phyloP scores from a whole-genome alignment of 2,329 filamentous ascomycete species.

The Aspergillus vadensis region DNA sequence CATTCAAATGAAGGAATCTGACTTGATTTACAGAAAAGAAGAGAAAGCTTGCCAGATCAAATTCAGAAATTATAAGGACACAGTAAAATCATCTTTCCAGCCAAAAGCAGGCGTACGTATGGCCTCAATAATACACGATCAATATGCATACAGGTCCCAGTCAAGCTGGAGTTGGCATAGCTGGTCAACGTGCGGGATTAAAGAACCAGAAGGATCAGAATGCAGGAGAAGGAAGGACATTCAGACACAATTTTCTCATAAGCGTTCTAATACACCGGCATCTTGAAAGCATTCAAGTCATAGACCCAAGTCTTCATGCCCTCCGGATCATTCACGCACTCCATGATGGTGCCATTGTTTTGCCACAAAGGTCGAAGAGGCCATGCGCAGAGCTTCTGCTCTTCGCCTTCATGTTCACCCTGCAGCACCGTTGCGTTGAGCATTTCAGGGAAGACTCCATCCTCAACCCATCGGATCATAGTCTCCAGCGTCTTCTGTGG shows the following conservation, averaged over 20 bases:
- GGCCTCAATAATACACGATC: too few relatives aligned
- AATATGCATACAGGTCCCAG: too few relatives aligned
- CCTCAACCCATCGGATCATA: conserved; percentile 57
- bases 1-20: too few relatives aligned
- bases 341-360: conserved; percentile 4
- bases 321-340: conserved; percentile 17
- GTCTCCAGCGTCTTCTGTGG: conserved; percentile 50
- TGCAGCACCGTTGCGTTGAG: conserved; percentile 45
- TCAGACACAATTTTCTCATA: too few relatives aligned
- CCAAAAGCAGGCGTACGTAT: too few relatives aligned
- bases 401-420: conserved; percentile 33
- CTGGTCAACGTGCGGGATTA: too few relatives aligned
- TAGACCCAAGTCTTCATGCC: conserved; percentile 20
- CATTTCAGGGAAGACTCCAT: conserved; percentile 46
- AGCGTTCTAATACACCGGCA: conserved; percentile 18
- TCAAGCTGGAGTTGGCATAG: too few relatives aligned
- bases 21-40: too few relatives aligned
- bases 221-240: too few relatives aligned
- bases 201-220: too few relatives aligned
- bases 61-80: fast-evolving
- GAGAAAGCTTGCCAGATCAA: too few relatives aligned
- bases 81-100: too few relatives aligned
- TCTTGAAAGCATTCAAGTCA: conserved; percentile 14
- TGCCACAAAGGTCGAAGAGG: conserved; percentile 36
- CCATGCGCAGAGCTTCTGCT: conserved; percentile 39